These are phyloP conservation scores for Vitis rupestris DNA, from an alignment of 164 flowering plant species.

Conservation along the genomic window DNA sequence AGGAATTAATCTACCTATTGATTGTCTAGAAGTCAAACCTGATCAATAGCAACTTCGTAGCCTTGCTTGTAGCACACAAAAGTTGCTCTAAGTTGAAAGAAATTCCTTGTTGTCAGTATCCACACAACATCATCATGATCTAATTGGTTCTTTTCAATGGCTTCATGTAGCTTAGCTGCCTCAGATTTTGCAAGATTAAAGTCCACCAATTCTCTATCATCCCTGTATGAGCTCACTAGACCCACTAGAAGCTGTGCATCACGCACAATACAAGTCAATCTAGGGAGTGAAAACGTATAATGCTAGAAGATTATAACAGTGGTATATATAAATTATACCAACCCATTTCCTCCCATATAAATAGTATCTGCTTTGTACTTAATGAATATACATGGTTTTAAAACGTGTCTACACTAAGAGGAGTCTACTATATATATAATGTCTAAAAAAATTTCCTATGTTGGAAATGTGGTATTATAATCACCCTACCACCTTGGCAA, in stretches of 20 bases:
- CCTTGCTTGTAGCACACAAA: conserved; percentile 47
- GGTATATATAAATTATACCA: no score
- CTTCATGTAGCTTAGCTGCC: conserved; percentile 48
- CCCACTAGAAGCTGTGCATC: conserved; percentile 54
- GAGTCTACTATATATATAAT: no score
- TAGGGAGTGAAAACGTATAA: no score
- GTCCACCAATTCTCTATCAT: conserved; percentile 55
- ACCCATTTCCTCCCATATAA: no score
- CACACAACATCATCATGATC: conserved; percentile 47
- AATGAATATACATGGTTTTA: no score
- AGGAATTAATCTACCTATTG: not conserved
- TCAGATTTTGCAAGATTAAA: conserved; percentile 40
- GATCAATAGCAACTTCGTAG: conserved; percentile 46
- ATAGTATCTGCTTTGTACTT: no score
- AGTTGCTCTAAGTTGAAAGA: conserved; percentile 63
- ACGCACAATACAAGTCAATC: no score
- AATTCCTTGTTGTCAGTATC: conserved; percentile 64
- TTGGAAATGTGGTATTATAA: no score
- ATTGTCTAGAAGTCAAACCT: conserved; percentile 35
- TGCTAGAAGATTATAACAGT: no score
- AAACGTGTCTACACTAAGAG: no score
- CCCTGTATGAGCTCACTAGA: conserved; percentile 70
- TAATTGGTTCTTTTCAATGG: conserved; percentile 46
- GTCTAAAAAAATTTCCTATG: no score
- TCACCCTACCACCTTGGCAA: no score